Base-by-base conservation (phyloP, 164 flowering plant species). In the Paratinospora sagittata region DNA sequence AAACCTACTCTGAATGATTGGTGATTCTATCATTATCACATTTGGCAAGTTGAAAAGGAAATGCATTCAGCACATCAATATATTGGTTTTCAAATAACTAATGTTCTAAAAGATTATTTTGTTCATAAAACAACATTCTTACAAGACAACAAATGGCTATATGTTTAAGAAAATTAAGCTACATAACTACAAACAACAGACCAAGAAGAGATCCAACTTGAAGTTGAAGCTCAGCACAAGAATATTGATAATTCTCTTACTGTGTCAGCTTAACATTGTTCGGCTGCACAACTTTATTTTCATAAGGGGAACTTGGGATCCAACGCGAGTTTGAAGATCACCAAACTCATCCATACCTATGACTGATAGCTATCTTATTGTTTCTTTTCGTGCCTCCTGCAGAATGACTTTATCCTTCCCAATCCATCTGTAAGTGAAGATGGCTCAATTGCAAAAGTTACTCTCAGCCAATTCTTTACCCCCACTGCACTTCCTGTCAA, bases 371-470 rank as follows among this genome's bases (percentile, higher is more conserved):
- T 36, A n/a, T 39, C 21, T 67, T 66, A 70, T 12, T 36, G 68
- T 70, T 63, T 26, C 47, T 76, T 82, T 33, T 78, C 71, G 66
- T 90, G 92, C 83, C 91, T 80, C 58, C 79, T 74, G 68, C 81
- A 88, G 78, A 93, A 93, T 26, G 77, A 75, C 47, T 88, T 87
- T 16, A 86, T 57, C 79, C 97, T 82, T 37, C 68, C 80, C n/a
- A 89, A 27, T 1, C 82, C 97, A 74, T 89, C 93, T 74, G 80
- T 82, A 26, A 93, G 86, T 19, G 85, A 79, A 19, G 85, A 64
- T 17, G 86, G 87, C 16, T 90, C 93, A 21, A 75, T 85, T 0
- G 96, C 92, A 69, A 91, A 91, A 27, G 93, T 88, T 8, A 93
- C 77, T 0, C 97, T 82, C 19, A 93, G 76, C 98, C 98, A 93